Conservation (phyloP, 768 basidiomycete genomes). For the Serendipita sp. region DNA sequence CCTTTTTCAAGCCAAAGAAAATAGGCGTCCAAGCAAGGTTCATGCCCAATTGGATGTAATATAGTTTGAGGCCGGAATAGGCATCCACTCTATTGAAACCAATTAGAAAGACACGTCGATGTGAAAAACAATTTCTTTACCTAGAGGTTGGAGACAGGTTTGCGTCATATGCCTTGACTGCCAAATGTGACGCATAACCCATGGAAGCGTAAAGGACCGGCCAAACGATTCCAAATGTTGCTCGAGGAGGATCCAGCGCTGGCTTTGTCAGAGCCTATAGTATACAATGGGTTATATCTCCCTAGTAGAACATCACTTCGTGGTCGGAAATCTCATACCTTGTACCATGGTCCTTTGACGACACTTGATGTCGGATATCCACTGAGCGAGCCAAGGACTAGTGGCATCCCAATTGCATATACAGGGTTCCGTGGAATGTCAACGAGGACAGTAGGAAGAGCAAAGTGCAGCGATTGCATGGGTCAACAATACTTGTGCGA, state of each 20-base stretch:
- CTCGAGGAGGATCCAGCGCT: constrained; percentile 33
- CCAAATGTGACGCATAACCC: constrained; percentile 53
- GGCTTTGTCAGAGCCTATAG: constrained; percentile 32
- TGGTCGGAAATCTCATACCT: constrained; percentile 15
- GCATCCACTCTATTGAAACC: constrained; percentile 23
- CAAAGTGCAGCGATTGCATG: constrained; percentile 7
- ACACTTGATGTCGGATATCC: constrained; percentile 32
- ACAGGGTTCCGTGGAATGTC: constrained; percentile 38
- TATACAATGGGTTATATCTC: too few species aligned
- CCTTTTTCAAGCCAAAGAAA: constrained; percentile 35
- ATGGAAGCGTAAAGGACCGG: constrained; percentile 28
- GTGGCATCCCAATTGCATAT: constrained; percentile 40
- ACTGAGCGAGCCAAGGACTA: constrained; percentile 37
- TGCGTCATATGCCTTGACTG: constrained; percentile 35
- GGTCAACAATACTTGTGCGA: too few species aligned
- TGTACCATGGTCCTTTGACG: constrained; percentile 40
- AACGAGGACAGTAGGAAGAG: constrained; percentile 35
- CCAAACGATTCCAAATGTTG: constrained; percentile 46
- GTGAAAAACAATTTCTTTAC: constrained; percentile 18
- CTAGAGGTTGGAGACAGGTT: constrained; percentile 24
- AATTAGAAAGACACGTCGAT: background rate
- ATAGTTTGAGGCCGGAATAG: constrained; percentile 33
- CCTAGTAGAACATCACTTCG: too few species aligned
- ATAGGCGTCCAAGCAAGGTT: constrained; percentile 49
- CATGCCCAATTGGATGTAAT: constrained; percentile 42